phyloP scores from a whole-genome alignment of 305 asterid species.

The Caryopteris hybrid region DNA sequence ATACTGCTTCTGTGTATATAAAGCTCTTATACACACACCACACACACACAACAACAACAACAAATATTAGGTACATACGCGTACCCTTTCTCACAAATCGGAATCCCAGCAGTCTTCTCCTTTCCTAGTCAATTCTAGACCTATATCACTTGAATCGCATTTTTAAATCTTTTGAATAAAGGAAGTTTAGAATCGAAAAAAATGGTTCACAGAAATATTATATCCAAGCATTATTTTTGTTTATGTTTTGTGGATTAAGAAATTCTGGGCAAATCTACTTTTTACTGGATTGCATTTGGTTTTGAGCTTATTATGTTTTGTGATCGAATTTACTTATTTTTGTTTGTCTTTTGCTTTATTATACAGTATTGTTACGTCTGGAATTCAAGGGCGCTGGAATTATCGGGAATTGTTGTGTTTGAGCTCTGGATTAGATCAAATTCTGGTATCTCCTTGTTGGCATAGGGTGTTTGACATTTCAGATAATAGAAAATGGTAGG shows the following conservation, averaged over 20 bases:
- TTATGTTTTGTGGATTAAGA: not conserved
- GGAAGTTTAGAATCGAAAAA: not conserved
- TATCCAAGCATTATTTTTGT: not conserved
- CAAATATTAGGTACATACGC: not conserved
- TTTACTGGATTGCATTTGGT: conserved; percentile 1
- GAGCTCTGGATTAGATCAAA: conserved; percentile 13
- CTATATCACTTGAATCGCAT: conserved; percentile 5
- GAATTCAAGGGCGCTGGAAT: not conserved
- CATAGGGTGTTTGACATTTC: conserved; percentile 13
- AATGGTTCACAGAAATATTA: conserved; percentile 5
- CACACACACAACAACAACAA: not conserved
- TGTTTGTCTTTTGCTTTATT: not conserved
- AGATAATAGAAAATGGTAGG: conserved; percentile 45
- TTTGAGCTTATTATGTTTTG: not conserved
- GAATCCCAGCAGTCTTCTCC: too few relatives aligned
- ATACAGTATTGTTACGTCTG: conserved; percentile 4
- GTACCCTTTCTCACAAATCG: not conserved
- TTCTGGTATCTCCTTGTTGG: not conserved
- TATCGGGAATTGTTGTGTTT: conserved; percentile 15
- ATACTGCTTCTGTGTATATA: conserved; percentile 2
- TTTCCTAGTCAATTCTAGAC: not conserved
- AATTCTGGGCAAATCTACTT: not conserved
- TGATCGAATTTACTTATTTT: conserved; percentile 8
- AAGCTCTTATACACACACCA: too few relatives aligned
- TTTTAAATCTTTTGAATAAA: conserved; percentile 10